A percentile compares a stretch with the other conserved stretches of the same genome.
These are phyloP conservation scores for Cardiospermum halicacabum DNA, from an alignment of 345 rosid genomes.

Conservation along the genomic window DNA sequence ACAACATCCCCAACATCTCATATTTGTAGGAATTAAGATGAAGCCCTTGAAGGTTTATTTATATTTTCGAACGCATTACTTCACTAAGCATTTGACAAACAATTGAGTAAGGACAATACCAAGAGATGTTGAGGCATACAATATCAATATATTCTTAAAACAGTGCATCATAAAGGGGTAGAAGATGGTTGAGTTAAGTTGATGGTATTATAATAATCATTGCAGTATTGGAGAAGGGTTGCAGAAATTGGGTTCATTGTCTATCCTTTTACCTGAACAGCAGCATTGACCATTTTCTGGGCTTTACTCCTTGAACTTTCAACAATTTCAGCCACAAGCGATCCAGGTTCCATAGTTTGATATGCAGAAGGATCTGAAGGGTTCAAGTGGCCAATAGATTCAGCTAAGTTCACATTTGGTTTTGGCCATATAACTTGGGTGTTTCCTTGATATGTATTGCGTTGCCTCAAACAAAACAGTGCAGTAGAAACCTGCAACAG, in stretches of 20 bases:
- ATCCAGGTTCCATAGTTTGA: conserved; percentile 47
- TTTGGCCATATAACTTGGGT: conserved; percentile 23
- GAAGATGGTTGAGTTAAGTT: no score
- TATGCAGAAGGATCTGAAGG: conserved; percentile 34
- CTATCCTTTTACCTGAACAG: conserved; percentile 50
- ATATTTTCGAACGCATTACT: background rate
- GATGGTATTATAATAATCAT: background rate
- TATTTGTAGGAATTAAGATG: background rate
- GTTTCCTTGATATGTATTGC: conserved; percentile 69
- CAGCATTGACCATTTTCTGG: conserved; percentile 61
- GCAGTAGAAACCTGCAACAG: conserved; percentile 65
- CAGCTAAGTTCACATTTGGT: conserved; percentile 28
- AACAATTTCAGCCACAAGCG: conserved; percentile 63
- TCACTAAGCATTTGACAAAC: background rate
- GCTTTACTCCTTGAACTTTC: conserved; percentile 65
- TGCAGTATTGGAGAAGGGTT: background rate
- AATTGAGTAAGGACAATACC: conserved; percentile 3
- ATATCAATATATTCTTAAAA: background rate
- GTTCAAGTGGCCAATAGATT: conserved; percentile 35
- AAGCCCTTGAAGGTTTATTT: background rate
- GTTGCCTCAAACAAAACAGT: conserved; percentile 61
- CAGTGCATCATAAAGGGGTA: background rate
- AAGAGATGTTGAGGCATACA: background rate
- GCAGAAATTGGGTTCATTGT: background rate
- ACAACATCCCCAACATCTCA: background rate